Percentiles rank a stretch among this genome's conserved stretches.
phyloP scores from a whole-genome alignment of 352 stramenopile genomes.

The Globisporangium alternatum region DNA sequence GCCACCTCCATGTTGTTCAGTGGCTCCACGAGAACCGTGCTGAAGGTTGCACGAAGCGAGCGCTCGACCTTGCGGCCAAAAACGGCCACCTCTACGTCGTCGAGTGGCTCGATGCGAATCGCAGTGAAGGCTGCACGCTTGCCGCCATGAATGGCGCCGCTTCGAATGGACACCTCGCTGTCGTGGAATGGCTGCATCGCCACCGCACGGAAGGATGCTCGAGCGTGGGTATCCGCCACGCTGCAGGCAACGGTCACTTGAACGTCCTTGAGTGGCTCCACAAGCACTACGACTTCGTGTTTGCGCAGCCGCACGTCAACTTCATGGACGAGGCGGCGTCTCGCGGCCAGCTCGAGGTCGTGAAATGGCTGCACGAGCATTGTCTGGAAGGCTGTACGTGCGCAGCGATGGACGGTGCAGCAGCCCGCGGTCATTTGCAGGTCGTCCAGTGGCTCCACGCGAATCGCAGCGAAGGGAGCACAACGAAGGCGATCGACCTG shows the following conservation, averaged over 20 bases:
- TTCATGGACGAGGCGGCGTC: slow-evolving; percentile 41
- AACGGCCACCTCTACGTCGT: slow-evolving; percentile 53
- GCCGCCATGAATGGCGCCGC: slow-evolving; percentile 47
- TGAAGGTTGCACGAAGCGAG: slow-evolving; percentile 35
- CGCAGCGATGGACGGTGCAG: slow-evolving; percentile 42
- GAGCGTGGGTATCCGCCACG: slow-evolving; percentile 26
- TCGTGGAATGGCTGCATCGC: slow-evolving; percentile 52
- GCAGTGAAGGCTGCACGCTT: slow-evolving; percentile 35
- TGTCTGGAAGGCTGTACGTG: slow-evolving; percentile 36
- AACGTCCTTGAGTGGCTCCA: slow-evolving; percentile 41
- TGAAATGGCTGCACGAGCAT: slow-evolving; percentile 37
- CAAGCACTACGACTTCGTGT: slow-evolving; percentile 23
- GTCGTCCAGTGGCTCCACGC: slow-evolving; percentile 48
- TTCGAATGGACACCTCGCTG: slow-evolving; percentile 41
- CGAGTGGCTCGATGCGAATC: slow-evolving; percentile 43
- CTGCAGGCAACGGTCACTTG: slow-evolving; percentile 38
- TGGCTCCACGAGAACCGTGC: slow-evolving; percentile 38
- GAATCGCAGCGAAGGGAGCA: slow-evolving; percentile 35
- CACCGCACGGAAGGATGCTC: slow-evolving; percentile 45
- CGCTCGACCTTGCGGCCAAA: slow-evolving; percentile 49
- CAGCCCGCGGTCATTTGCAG: slow-evolving; percentile 30
- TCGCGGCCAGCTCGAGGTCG: slow-evolving; percentile 30
- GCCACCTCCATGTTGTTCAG: slow-evolving; percentile 43
- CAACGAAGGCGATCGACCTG: slow-evolving; percentile 53
- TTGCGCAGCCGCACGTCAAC: slow-evolving; percentile 25